phyloP scores from a whole-genome alignment of 2,329 filamentous ascomycete species.

The Diaporthe sp. region DNA sequence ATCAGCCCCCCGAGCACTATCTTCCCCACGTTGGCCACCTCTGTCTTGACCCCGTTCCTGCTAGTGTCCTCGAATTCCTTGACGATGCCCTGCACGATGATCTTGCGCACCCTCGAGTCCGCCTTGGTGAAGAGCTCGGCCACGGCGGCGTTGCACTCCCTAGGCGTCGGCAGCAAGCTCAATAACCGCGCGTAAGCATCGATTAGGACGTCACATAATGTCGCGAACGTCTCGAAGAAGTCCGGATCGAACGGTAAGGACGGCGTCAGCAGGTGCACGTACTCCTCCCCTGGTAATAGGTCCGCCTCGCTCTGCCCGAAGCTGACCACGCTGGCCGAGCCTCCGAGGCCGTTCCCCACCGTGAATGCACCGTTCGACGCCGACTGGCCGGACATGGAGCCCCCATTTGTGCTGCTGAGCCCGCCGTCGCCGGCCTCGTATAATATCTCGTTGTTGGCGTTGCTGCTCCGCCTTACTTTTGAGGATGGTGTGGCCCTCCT shows the following conservation, averaged over 20 bases:
- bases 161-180: constrained; percentile 80
- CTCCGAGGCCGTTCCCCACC: constrained; percentile 49
- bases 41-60: constrained; percentile 80
- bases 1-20: constrained; percentile 91
- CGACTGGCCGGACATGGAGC: constrained; percentile 34
- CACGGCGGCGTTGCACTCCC: constrained; percentile 77
- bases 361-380: constrained; percentile 32
- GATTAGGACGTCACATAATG: constrained; percentile 93
- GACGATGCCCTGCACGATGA: constrained; percentile 88
- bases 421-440: constrained; percentile 46
- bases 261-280: constrained; percentile 90
- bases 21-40: constrained; percentile 88
- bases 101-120: constrained; percentile 87
- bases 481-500: constrained; percentile 72
- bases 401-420: constrained; percentile 38
- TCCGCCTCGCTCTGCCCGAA: constrained; percentile 74
- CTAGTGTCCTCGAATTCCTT: constrained; percentile 95
- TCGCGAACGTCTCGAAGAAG: constrained; percentile 96
- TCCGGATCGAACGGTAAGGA: constrained; percentile 95
- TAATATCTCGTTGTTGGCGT: constrained; percentile 55
- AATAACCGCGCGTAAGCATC: constrained; percentile 90
- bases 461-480: constrained; percentile 70
- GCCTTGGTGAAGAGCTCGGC: constrained; percentile 92
- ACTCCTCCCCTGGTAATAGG: constrained; percentile 86
- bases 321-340: constrained; percentile 64